Percentiles rank a stretch among this genome's conserved stretches.
Conservation (phyloP, 805 yeast genomes). For the Scheffersomyces stipitis region DNA sequence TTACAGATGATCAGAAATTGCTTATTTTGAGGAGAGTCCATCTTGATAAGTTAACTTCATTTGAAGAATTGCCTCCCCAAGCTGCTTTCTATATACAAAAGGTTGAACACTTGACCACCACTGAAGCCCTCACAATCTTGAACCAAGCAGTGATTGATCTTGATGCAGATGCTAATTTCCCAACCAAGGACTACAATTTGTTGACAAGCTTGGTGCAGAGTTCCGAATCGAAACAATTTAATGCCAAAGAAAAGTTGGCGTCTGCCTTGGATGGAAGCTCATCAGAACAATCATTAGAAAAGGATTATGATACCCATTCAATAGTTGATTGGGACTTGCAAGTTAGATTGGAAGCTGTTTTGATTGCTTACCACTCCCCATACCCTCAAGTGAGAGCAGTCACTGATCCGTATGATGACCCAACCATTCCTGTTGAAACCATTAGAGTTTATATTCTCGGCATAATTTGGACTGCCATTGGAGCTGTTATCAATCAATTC, state of each 20-base stretch:
- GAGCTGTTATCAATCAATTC: constrained; percentile 54
- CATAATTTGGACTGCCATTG: constrained; percentile 49
- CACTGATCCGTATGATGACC: constrained; percentile 57
- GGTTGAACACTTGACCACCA: constrained; percentile 31
- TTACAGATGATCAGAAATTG: constrained; percentile 26
- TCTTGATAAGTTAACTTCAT: constrained; percentile 22
- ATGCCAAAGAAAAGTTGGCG: background rate
- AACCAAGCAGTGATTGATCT: constrained; percentile 42
- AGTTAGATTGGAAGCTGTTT: constrained; percentile 41
- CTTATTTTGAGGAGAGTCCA: constrained; percentile 25
- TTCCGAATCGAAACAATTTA: background rate
- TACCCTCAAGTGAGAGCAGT: constrained; percentile 67
- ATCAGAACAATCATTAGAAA: background rate
- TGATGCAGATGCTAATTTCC: constrained; percentile 34
- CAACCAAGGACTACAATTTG: constrained; percentile 25
- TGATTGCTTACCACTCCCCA: constrained; percentile 48
- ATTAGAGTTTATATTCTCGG: constrained; percentile 54
- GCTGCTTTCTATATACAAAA: constrained; percentile 43
- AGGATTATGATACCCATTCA: background rate
- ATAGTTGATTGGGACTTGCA: constrained; percentile 29
- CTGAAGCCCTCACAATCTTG: constrained; percentile 42
- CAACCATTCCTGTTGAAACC: constrained; percentile 47
- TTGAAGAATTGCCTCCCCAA: constrained; percentile 29
- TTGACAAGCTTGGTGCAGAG: constrained; percentile 17
- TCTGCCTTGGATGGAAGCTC: background rate